A percentile compares a stretch with the other conserved stretches of the same genome.
Evolutionary conservation across 1,139 yeast genomes (phyloP).

Genomic region (Arxiozyma bovina): DNA sequence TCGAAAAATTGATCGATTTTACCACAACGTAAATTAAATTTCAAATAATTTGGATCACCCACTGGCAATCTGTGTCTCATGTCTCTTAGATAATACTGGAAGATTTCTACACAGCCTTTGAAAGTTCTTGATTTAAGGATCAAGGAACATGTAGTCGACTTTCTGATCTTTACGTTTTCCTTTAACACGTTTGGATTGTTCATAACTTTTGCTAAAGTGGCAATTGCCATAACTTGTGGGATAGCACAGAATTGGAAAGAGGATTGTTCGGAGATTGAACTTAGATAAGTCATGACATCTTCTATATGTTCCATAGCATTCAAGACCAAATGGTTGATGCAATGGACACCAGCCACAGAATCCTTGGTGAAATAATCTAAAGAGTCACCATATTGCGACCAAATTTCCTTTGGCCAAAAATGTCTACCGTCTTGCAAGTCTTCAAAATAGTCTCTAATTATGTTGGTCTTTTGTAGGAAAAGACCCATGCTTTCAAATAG

Average conservation of each 20-base stretch:
- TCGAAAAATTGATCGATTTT: conserved; percentile 82
- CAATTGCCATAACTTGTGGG: conserved; percentile 98
- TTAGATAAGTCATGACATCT: conserved; percentile 68
- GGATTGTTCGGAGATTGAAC: conserved; percentile 72
- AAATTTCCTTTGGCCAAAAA: conserved; percentile 92
- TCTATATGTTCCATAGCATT: conserved; percentile 72
- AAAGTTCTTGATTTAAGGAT: conserved; percentile 68
- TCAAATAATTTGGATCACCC: conserved; percentile 77
- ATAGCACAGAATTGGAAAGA: conserved; percentile 89
- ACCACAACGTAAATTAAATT: conserved; percentile 77
- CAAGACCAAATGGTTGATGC: conserved; percentile 74
- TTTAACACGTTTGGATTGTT: conserved; percentile 69
- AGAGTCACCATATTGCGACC: conserved; percentile 65
- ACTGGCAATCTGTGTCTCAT: conserved; percentile 77
- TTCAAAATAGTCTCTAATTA: conserved; percentile 90
- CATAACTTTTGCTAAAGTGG: conserved; percentile 79
- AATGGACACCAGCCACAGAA: conserved; percentile 51
- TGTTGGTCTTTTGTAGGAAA: conserved; percentile 67
- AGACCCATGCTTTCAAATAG: conserved; percentile 87
- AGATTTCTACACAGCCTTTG: conserved; percentile 66
- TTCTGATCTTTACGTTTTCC: conserved; percentile 74
- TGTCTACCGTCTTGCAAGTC: conserved; percentile 88
- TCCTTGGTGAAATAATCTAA: conserved; percentile 49
- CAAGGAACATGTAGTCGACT: conserved; percentile 78
- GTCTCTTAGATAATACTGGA: conserved; percentile 60